Evolutionary conservation across 139 green algal genomes (phyloP).

Genomic region (Chlamydomonas sphaeroides): DNA sequence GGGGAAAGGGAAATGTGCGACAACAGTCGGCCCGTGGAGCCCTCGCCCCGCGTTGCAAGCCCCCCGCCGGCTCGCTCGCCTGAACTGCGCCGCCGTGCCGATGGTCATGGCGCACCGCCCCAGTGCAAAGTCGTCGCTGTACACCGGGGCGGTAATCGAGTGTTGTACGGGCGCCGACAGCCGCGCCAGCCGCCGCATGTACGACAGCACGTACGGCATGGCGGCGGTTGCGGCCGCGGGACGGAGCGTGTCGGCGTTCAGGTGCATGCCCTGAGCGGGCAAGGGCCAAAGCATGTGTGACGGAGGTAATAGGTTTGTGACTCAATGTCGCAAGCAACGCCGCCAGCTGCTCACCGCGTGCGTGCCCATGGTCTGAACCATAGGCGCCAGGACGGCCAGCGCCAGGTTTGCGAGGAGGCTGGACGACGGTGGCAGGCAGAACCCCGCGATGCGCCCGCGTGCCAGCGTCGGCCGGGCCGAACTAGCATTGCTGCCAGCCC

Average conservation of each 20-base stretch:
- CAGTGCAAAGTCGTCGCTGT: constrained; percentile 10
- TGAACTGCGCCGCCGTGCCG: constrained; percentile 14
- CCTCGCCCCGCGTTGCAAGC: neutral
- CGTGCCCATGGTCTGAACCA: neutral
- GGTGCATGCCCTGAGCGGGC: neutral
- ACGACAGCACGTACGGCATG: constrained; percentile 14
- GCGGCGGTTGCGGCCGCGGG: neutral
- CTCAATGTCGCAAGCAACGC: too few species aligned
- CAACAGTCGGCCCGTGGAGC: too few species aligned
- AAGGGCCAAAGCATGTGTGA: neutral
- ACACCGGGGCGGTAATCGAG: neutral
- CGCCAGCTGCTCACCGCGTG: neutral
- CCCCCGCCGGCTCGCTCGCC: too few species aligned
- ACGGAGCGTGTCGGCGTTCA: neutral
- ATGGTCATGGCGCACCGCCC: neutral
- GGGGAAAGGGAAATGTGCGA: too few species aligned
- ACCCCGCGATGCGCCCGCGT: neutral
- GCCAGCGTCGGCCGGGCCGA: too few species aligned
- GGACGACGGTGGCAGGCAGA: neutral
- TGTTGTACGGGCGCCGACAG: neutral
- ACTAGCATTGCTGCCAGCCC: too few species aligned
- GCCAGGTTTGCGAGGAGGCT: neutral
- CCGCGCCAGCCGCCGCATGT: neutral
- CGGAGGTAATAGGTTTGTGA: too few species aligned
- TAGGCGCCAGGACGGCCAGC: neutral